Percentiles rank a stretch among this genome's conserved stretches.
Evolutionary conservation across 768 basidiomycete genomes (phyloP).

Genomic region (Stropharia rugosoannulata): DNA sequence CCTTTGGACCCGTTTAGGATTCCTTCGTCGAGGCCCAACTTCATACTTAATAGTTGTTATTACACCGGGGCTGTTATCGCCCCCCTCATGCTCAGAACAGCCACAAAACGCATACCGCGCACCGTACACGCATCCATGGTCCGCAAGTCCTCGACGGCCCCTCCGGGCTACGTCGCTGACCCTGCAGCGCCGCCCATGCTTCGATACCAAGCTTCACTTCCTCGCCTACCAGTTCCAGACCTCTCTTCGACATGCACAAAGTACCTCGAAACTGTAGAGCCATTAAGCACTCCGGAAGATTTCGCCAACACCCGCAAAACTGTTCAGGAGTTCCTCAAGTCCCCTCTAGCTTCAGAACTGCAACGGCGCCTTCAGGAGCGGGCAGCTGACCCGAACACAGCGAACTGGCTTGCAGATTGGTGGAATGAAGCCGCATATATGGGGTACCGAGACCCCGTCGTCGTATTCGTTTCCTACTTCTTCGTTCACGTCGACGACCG

Average conservation of each 20-base stretch:
- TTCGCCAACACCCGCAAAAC: constrained; percentile 55
- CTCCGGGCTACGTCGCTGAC: constrained; percentile 43
- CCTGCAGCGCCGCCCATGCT: constrained; percentile 66
- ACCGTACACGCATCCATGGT: constrained; percentile 20
- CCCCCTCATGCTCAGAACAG: not conserved
- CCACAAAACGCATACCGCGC: constrained; percentile 10
- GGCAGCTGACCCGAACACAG: constrained; percentile 54
- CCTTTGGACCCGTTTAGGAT: too few relatives aligned
- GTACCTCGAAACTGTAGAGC: constrained; percentile 84
- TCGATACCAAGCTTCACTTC: constrained; percentile 70
- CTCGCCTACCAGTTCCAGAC: constrained; percentile 80
- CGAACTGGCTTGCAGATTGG: constrained; percentile 96
- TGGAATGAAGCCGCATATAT: constrained; percentile 95
- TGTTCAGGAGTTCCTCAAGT: constrained; percentile 69
- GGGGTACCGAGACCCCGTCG: constrained; percentile 86
- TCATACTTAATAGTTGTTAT: not conserved
- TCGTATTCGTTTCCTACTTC: constrained; percentile 93
- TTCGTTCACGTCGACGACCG: constrained; percentile 82
- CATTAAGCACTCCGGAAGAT: constrained; percentile 67
- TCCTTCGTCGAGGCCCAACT: not conserved
- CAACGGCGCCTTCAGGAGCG: constrained; percentile 78
- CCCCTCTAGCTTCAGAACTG: constrained; percentile 66
- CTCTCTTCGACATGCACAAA: constrained; percentile 81
- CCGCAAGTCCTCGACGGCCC: constrained; percentile 23
- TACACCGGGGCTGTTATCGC: not conserved